Conservation (phyloP, 2,329 filamentous ascomycete genomes). For the Stagonosporopsis tanaceti region DNA sequence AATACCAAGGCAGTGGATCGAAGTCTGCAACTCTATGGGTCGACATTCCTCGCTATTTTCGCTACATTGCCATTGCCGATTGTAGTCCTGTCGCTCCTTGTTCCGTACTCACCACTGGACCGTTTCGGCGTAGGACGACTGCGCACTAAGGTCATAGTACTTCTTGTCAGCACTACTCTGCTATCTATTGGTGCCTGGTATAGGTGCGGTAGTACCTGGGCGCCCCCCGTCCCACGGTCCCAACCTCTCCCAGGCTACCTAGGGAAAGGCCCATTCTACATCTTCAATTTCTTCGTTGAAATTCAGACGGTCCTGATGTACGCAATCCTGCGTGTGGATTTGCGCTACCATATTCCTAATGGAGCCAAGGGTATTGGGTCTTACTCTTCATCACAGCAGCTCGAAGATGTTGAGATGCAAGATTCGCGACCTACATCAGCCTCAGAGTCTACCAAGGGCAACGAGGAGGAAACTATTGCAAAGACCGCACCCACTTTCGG, state of each 20-base stretch:
- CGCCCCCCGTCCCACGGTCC: slow-evolving; percentile 56
- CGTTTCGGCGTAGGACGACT: slow-evolving; percentile 75
- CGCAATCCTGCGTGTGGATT: slow-evolving; percentile 73
- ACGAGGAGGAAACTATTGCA: neutral
- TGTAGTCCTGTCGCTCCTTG: slow-evolving; percentile 57
- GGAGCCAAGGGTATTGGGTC: slow-evolving; percentile 63
- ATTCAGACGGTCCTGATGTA: slow-evolving; percentile 74
- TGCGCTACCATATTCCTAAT: slow-evolving; percentile 77
- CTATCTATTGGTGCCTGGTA: slow-evolving; percentile 75
- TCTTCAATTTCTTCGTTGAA: slow-evolving; percentile 80
- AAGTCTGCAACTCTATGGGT: slow-evolving; percentile 69
- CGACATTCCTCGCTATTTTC: slow-evolving; percentile 68
- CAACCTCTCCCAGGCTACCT: slow-evolving; percentile 72
- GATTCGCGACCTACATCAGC: slow-evolving; percentile 25
- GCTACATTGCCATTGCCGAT: slow-evolving; percentile 73
- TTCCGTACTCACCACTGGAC: slow-evolving; percentile 54
- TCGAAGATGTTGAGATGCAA: slow-evolving; percentile 29
- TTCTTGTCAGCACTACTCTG: slow-evolving; percentile 66
- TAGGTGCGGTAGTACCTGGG: slow-evolving; percentile 67
- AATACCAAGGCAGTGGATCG: slow-evolving; percentile 62
- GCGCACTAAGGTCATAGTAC: slow-evolving; percentile 70
- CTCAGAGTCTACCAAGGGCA: slow-evolving; percentile 5
- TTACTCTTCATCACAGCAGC: slow-evolving; percentile 23
- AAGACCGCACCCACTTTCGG: slow-evolving; percentile 8
- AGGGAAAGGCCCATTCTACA: slow-evolving; percentile 76